Percentiles rank a stretch among this genome's conserved stretches.
Conservation (phyloP, 2,329 filamentous ascomycete species). For the Exophiala oligosperma region DNA sequence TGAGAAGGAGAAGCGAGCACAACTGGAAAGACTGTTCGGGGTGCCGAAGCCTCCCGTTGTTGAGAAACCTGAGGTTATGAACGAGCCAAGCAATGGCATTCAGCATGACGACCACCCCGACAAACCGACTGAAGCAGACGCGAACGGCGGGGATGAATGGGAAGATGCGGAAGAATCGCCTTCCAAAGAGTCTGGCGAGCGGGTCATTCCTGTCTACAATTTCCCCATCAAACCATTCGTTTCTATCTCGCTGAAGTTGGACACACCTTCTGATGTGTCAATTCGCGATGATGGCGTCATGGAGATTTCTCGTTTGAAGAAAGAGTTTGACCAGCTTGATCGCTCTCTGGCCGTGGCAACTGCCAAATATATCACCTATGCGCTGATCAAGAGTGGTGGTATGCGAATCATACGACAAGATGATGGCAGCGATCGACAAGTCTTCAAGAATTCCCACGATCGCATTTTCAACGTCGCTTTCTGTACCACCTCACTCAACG, state of each 20-base stretch:
- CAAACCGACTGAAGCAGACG: constrained; percentile 3
- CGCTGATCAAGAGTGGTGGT: constrained; percentile 88
- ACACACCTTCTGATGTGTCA: constrained; percentile 55
- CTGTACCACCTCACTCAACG: constrained; percentile 63
- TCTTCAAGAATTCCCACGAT: constrained; percentile 89
- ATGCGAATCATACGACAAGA: constrained; percentile 93
- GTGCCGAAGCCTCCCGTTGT: background rate
- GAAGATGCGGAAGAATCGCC: constrained; percentile 71
- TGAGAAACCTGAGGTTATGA: background rate
- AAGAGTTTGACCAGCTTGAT: constrained; percentile 96
- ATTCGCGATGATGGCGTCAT: constrained; percentile 81
- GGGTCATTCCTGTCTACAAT: constrained; percentile 79
- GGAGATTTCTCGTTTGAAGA: constrained; percentile 92
- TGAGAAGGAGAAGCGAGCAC: background rate
- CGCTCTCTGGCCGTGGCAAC: constrained; percentile 88
- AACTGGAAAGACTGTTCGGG: no score
- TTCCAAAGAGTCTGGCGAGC: constrained; percentile 61
- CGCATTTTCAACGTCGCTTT: constrained; percentile 93
- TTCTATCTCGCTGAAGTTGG: constrained; percentile 70
- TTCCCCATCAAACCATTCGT: constrained; percentile 98
- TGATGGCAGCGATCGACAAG: constrained; percentile 84
- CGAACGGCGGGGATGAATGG: constrained; percentile 76
- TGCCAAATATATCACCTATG: constrained; percentile 89
- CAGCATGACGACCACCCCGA: background rate
- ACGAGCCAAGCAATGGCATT: background rate